Base-by-base conservation (phyloP, 228 moss, liverwort and hornwort genomes). In the Sphagnum fallax region DNA sequence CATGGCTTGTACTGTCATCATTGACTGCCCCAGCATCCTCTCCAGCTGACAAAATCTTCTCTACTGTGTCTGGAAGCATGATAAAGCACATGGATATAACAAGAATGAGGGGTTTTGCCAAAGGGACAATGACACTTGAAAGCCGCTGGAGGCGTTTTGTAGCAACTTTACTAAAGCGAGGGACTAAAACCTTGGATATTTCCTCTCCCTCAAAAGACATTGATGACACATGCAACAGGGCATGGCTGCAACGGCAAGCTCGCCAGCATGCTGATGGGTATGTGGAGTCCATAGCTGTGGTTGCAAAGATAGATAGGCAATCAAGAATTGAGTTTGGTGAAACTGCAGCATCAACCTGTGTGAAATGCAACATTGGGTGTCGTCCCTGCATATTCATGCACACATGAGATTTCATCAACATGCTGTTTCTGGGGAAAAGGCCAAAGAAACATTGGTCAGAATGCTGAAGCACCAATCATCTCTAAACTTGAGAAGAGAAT, bases 91-190 rank as follows among this genome's bases (percentile, higher is more conserved):
- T 81, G 5, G 86, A 73, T 6, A 84, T 72, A 14, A 86, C 84
- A 14, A 89, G 81, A 16, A 86, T 50, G 12, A 89, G 89, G 48
- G 89, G 81, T 75, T 89, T 89, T n/a, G 86, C 84, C 67, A 87
- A 51, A 15, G 87, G 83, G 68, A 78, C 84, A 48, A 65, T 69
- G 60, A 76, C 64, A 70, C 79, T 81, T 14, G 79, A 76, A 51
- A 83, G 70, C 47, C 69, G 77, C 71, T 80, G 82, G 50, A 83
- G 75, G 4, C 86, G 78, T 67, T 78, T 75, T 59, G 79, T 80
- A 13, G 86, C 78, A 14, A 75, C 82, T 61, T 80, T 77, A 52
- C 81, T 74, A 79, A 85, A 73, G 0, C 75, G 73, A 5, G 79
- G 83, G 52, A 78, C 73, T 48, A 83, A 69, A 55, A 66, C 32